Percentiles rank a stretch among this genome's conserved stretches.
Evolutionary conservation across 163 green algal genomes (phyloP).

Genomic region (Chlamydomonas reinhardtii): DNA sequence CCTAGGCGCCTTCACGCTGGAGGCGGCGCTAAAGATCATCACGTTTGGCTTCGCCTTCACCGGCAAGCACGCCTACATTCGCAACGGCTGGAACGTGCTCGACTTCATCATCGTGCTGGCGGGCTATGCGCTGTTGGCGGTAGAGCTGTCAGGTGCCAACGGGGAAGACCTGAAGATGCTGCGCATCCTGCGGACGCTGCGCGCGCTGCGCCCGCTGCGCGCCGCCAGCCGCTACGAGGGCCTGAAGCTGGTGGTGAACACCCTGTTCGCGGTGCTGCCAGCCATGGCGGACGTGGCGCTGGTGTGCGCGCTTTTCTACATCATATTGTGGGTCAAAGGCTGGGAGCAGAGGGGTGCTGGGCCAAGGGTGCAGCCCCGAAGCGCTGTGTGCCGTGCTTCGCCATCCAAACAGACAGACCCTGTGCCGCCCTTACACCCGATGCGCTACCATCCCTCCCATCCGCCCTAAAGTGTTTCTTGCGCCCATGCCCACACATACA

Average conservation of each 20-base stretch:
- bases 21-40: conserved; percentile 61
- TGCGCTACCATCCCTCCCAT: no score
- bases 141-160: conserved; percentile 46
- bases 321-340: conserved; percentile 53
- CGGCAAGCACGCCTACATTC: conserved; percentile 70
- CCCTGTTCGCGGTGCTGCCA: conserved; percentile 59
- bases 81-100: conserved; percentile 78
- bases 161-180: conserved; percentile 47
- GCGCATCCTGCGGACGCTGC: conserved; percentile 62
- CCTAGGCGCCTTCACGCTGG: conserved; percentile 8
- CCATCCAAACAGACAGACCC: no score
- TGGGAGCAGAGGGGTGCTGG: no score
- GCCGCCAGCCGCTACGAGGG: conserved; percentile 40
- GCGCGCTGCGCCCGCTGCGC: conserved; percentile 67
- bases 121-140: conserved; percentile 62
- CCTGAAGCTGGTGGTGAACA: conserved; percentile 68
- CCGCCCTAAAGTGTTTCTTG: no score
- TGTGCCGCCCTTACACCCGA: no score
- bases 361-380: no score
- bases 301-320: conserved; percentile 74
- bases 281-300: conserved; percentile 70
- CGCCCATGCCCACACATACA: no score
- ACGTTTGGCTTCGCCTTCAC: conserved; percentile 70
- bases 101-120: conserved; percentile 76
- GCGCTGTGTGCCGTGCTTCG: no score